Evolutionary conservation across 306 rosid genomes (phyloP).

Genomic region (Cucurbita argyrosperma): DNA sequence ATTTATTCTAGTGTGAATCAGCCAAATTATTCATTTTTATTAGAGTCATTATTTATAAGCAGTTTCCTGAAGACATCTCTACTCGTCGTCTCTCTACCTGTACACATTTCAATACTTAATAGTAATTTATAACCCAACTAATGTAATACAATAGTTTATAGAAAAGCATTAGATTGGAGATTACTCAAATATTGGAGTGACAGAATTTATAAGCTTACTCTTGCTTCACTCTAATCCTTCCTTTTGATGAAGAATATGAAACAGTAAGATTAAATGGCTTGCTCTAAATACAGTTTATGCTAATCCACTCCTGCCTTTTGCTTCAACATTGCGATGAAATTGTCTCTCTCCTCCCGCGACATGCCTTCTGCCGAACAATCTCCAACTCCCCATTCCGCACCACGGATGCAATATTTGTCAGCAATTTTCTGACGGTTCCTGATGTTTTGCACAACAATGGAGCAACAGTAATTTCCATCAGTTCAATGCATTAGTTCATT

Average conservation of each 20-base stretch:
- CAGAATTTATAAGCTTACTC: not conserved
- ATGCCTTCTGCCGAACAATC: slow-evolving; percentile 79
- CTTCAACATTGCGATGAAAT: slow-evolving; percentile 62
- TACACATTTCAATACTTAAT: too few relatives aligned
- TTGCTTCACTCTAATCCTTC: too few relatives aligned
- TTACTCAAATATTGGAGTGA: not conserved
- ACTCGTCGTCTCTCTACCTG: too few relatives aligned
- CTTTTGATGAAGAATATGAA: not conserved
- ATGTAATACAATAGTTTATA: not conserved
- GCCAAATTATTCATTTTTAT: too few relatives aligned
- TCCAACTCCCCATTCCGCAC: slow-evolving; percentile 96
- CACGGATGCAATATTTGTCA: slow-evolving; percentile 81
- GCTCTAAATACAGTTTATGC: not conserved
- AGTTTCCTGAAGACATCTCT: too few relatives aligned
- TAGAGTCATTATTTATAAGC: too few relatives aligned
- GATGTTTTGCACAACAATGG: not conserved
- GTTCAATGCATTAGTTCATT: not conserved
- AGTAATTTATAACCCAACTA: not conserved
- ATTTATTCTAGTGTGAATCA: too few relatives aligned
- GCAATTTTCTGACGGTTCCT: slow-evolving; percentile 52
- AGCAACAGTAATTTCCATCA: not conserved
- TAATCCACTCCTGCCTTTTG: slow-evolving; percentile 29
- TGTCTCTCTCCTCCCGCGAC: slow-evolving; percentile 56
- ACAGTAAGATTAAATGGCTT: not conserved
- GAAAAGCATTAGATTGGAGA: not conserved